Percentiles rank a stretch among this genome's conserved stretches.
These are phyloP conservation scores for Lunasporangiospora selenospora DNA, from an alignment of 192 early-diverging fungal genomes.

Conservation along the genomic window DNA sequence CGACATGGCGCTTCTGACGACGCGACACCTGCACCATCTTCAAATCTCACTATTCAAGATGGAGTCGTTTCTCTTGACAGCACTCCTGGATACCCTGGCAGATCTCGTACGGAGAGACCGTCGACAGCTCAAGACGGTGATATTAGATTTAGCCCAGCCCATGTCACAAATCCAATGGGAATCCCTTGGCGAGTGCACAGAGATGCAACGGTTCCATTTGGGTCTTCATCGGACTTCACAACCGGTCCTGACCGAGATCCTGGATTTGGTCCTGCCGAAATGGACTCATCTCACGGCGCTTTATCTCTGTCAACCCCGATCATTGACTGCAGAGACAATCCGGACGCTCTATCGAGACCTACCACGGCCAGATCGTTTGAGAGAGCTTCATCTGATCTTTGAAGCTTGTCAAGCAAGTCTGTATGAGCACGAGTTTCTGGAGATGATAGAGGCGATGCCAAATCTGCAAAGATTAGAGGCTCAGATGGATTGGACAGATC, in stretches of 20 bases:
- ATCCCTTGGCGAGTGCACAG: slow-evolving; percentile 24
- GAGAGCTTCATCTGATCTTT: slow-evolving; percentile 38
- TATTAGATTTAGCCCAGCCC: slow-evolving; percentile 24
- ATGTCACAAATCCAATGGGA: slow-evolving; percentile 4
- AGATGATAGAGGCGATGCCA: slow-evolving; percentile 37
- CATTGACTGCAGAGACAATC: slow-evolving; percentile 14
- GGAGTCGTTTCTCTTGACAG: slow-evolving; percentile 12
- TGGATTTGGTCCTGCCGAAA: slow-evolving; percentile 14
- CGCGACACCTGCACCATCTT: slow-evolving; percentile 18
- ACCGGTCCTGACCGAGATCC: slow-evolving; percentile 27
- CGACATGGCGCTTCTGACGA: slow-evolving; percentile 7
- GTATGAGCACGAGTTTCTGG: slow-evolving; percentile 43
- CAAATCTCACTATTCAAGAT: slow-evolving; percentile 28
- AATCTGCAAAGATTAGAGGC: slow-evolving; percentile 23
- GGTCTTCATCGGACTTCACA: slow-evolving; percentile 32
- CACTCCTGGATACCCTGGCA: slow-evolving; percentile 16
- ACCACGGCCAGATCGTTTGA: slow-evolving; percentile 13
- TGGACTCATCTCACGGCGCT: slow-evolving; percentile 17
- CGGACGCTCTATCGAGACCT: slow-evolving; percentile 13
- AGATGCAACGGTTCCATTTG: slow-evolving; percentile 30
- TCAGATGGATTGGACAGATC: slow-evolving; percentile 38
- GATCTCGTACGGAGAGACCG: slow-evolving; percentile 15
- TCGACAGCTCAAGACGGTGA: slow-evolving; percentile 7
- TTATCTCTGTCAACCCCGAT: slow-evolving; percentile 44
- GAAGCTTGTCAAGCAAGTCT: slow-evolving; percentile 35